Percentiles rank a stretch among this genome's conserved stretches.
These are phyloP conservation scores for Moniliophthora roreri DNA, from an alignment of 1,284 basidiomycete species.

Conservation along the genomic window DNA sequence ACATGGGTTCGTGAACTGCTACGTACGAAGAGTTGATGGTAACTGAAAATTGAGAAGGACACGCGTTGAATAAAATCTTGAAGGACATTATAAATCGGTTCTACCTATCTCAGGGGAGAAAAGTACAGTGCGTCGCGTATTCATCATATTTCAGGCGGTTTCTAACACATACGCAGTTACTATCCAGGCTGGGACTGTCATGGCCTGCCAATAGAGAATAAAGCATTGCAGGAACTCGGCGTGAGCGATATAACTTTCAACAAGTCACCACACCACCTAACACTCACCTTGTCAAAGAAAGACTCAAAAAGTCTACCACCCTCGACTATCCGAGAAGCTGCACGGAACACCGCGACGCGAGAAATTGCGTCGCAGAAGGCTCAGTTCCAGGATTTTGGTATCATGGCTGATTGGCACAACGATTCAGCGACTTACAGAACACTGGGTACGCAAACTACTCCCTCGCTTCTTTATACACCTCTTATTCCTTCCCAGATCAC, in stretches of 20 bases:
- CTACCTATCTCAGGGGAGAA: conserved; percentile 76
- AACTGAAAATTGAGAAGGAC: conserved; percentile 53
- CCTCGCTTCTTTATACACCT: conserved; percentile 1
- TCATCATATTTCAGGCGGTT: neutral
- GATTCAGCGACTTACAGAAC: conserved; percentile 83
- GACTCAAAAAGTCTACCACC: conserved; percentile 58
- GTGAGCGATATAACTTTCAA: conserved; percentile 37
- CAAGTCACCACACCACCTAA: too few relatives aligned
- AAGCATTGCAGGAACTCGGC: conserved; percentile 77
- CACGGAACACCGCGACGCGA: conserved; percentile 71
- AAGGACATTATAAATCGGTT: conserved; percentile 97
- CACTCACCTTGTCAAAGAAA: conserved; percentile 31
- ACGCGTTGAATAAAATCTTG: conserved; percentile 95
- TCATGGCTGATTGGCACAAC: conserved; percentile 91
- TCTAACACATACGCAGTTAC: conserved; percentile 56
- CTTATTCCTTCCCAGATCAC: conserved; percentile 54
- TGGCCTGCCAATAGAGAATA: conserved; percentile 95
- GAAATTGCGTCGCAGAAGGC: conserved; percentile 79
- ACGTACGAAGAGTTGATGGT: neutral
- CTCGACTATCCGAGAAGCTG: conserved; percentile 69
- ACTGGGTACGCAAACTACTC: conserved; percentile 53
- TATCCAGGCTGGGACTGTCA: conserved; percentile 99
- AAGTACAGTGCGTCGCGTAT: conserved; percentile 70
- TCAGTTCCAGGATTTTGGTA: conserved; percentile 82
- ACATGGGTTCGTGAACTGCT: conserved; percentile 71